Evolutionary conservation across 2,329 filamentous ascomycete species (phyloP), one percentile per base, ranked within the genome.

Genomic region (Aureobasidium sp.): DNA sequence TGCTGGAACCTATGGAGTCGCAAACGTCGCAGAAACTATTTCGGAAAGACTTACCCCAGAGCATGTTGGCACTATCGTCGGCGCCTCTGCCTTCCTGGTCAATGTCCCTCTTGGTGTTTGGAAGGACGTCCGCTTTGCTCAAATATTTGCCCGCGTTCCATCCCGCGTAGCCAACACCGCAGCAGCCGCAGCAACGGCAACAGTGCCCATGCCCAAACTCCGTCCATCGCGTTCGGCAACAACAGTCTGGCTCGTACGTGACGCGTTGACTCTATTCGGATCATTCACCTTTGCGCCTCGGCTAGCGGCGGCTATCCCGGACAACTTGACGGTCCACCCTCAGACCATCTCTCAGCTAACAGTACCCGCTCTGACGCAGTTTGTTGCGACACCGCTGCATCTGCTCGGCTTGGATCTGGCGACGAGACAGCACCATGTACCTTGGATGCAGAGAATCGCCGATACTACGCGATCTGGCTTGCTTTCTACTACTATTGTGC

Each of bases 81-180:
- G 71, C 20, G 44, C 70, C 1, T 68, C 69, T 20, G 71, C 69
- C 5, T 68, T 69, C 27, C 29, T 67, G 5, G 64, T 71, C 36
- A 71, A 72, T 47, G 67, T 71, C 11, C 69, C 70, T 0, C 53
- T 70, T 7, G 68, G 68, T 15, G 66, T 71, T 9, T 69, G 67
- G 67, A 70, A 72, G 62, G 69, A 72, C 53, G 64, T 72, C 39
- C 65, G 65, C 29, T 72, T 72, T 48, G 69, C 71, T 9, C 70
- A 69, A 52, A 59, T 68, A 39, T 72, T 68, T 49, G 69, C 68
- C 20, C 51, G 60, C 41, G 41, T 53, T 5, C 55, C 51, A 15
- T 61, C 45, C 17, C 47, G 55, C 17, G 45, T 56, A 8, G 52
- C 62, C 51, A 61, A 59, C 37, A 39, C 45, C 6, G 56, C 62